Base-by-base conservation (phyloP, 2,329 filamentous ascomycete genomes). In the Apiospora hydei region DNA sequence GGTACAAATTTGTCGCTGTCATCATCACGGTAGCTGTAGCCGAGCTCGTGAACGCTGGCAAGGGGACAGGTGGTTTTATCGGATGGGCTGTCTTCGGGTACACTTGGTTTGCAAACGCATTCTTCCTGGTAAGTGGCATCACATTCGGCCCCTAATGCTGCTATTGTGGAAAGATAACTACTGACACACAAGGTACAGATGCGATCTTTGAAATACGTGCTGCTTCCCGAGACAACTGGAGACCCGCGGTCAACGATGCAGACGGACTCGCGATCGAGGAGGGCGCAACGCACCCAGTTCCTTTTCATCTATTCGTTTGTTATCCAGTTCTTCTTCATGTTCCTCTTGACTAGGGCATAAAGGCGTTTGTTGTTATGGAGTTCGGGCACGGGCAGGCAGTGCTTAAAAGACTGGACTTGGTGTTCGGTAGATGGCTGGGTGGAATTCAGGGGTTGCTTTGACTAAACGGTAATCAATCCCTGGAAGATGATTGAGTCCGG, bases 1-100 rank as follows among this genome's bases (percentile, higher is more conserved):
- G 97, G 26, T 99, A 99, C 85, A 99, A 99, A 83, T 99, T 99
- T 79, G 96, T 99, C 41, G 96, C 96, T 44, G 95, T 98, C 77
- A 99, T 99, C 73, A 88, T 94, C 69, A 98, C 95, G 0, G 90
- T 98, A 74, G 88, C 93, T 16, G 84, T 96, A 24, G 92, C 94
- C 21, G 94, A 97, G 82, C 87, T 94, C 21, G 83, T 94, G 75
- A 97, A 92, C 71, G 90, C 91, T 16, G 93, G 95, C 64, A 90
- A 91, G 78, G 93, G 96, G 30, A 96, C 94, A 2, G 93, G 95
- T 69, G 93, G 94, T 71, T 97, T 93, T 94, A 86, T 95, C 70
- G 94, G 94, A 77, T 98, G 96, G 95, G 84, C 88, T 11, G 88
- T 98, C 71, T 99, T 99, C 81, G 82, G 92, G 46, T 99, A 99